These are phyloP conservation scores for Peziza echinospora DNA, from an alignment of 495 filamentous ascomycete genomes.

Conservation along the genomic window DNA sequence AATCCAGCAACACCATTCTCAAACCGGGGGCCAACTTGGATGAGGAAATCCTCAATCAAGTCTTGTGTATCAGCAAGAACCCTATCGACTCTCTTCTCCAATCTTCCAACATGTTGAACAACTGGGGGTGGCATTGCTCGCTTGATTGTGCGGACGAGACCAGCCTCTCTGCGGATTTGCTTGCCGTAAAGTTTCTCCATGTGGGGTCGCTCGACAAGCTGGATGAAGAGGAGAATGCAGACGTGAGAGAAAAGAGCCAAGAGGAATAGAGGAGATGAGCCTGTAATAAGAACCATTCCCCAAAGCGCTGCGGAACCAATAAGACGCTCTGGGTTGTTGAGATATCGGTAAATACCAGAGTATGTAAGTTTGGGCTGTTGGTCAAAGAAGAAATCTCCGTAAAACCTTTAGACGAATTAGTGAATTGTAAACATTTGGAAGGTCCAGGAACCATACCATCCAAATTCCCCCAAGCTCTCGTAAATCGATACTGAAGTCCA, in stretches of 20 bases:
- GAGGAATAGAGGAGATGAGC: conserved; percentile 60
- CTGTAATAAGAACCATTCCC: conserved; percentile 83
- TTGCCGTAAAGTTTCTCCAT: conserved; percentile 96
- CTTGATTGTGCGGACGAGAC: conserved; percentile 73
- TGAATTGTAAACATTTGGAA: no score
- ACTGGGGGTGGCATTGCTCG: conserved; percentile 69
- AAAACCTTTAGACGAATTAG: no score
- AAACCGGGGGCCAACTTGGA: conserved; percentile 68
- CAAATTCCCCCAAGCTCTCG: conserved; percentile 89
- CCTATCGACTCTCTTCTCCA: conserved; percentile 69
- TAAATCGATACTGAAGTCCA: conserved; percentile 92
- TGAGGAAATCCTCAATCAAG: conserved; percentile 76
- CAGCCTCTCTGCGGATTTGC: conserved; percentile 64
- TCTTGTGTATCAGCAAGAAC: conserved; percentile 65
- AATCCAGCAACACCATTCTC: conserved; percentile 70
- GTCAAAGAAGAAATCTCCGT: conserved; percentile 93
- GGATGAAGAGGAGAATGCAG: conserved; percentile 66
- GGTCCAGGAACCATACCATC: no score
- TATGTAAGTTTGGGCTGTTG: conserved; percentile 73
- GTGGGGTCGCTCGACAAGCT: conserved; percentile 84
- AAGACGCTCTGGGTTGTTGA: conserved; percentile 92
- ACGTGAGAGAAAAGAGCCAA: conserved; percentile 71
- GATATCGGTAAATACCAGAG: conserved; percentile 87
- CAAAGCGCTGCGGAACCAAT: conserved; percentile 88
- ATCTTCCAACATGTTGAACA: conserved; percentile 32